Percentiles rank a stretch among this genome's conserved stretches.
Evolutionary conservation across 176 grass and related monocot genomes (phyloP).

Genomic region (Ensete glaucum): DNA sequence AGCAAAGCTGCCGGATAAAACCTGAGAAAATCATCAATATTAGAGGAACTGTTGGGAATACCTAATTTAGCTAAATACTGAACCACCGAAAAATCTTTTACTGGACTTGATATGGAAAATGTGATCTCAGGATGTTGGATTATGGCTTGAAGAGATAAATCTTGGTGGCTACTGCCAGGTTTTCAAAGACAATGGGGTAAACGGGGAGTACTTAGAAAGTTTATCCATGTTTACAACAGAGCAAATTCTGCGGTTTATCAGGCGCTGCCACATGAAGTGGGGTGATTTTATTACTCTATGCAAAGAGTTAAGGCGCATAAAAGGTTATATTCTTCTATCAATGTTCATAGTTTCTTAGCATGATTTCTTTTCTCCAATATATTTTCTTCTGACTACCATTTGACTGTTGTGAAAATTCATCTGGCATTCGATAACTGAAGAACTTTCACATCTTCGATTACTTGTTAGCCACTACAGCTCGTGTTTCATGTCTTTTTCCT

Average conservation of each 20-base stretch:
- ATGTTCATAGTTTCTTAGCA: not conserved
- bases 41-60: not conserved
- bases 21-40: not conserved
- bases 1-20: not conserved
- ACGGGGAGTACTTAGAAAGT: slow-evolving; percentile 78
- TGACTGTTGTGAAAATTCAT: not conserved
- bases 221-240: slow-evolving; percentile 89
- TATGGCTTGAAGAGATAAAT: slow-evolving; percentile 89
- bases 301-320: slow-evolving; percentile 86
- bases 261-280: slow-evolving; percentile 89
- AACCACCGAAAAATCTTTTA: not conserved
- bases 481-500: too few species aligned
- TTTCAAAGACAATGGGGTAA: slow-evolving; percentile 78
- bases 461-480: not conserved
- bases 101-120: not conserved
- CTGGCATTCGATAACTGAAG: not conserved
- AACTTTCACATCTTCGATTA: not conserved
- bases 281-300: slow-evolving; percentile 89
- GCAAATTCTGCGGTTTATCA: slow-evolving; percentile 91
- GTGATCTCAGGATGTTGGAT: slow-evolving; percentile 79
- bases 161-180: slow-evolving; percentile 57
- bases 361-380: slow-evolving; percentile 2
- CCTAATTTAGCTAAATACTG: not conserved
- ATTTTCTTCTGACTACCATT: not conserved
- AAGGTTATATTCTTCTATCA: slow-evolving; percentile 46